Conservation (phyloP, 306 rosid species). For the Citrullus colocynthis region DNA sequence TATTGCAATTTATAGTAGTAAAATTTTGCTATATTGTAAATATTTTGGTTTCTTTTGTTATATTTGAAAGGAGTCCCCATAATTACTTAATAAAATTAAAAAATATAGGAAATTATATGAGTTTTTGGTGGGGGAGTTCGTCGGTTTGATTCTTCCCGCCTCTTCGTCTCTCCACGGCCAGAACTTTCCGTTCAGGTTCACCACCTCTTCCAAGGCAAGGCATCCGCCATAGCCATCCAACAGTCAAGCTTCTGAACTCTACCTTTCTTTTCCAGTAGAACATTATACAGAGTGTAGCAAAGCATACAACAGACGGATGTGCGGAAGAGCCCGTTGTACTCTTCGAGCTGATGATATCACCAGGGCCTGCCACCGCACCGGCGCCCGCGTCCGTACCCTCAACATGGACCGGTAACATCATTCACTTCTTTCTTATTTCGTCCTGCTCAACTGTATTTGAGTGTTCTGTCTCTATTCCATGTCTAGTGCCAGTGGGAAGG, state of each 20-base stretch:
- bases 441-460: not conserved
- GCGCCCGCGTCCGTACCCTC: conserved; percentile 28
- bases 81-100: no score
- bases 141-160: not conserved
- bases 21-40: no score
- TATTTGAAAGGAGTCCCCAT: no score
- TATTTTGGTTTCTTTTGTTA: no score
- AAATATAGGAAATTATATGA: no score
- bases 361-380: conserved; percentile 51
- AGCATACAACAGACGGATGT: conserved; percentile 24
- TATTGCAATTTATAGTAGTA: no score
- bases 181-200: not conserved
- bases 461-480: not conserved
- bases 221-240: not conserved
- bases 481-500: not conserved
- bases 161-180: not conserved
- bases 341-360: conserved; percentile 52
- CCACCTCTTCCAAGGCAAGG: not conserved
- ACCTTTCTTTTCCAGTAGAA: not conserved
- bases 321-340: conserved; percentile 69
- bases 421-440: not conserved
- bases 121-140: no score
- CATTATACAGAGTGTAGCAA: not conserved
- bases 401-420: conserved; percentile 40
- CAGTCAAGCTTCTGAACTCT: not conserved